Base-by-base conservation (phyloP, 768 basidiomycete genomes). In the Saitozyma podzolica region DNA sequence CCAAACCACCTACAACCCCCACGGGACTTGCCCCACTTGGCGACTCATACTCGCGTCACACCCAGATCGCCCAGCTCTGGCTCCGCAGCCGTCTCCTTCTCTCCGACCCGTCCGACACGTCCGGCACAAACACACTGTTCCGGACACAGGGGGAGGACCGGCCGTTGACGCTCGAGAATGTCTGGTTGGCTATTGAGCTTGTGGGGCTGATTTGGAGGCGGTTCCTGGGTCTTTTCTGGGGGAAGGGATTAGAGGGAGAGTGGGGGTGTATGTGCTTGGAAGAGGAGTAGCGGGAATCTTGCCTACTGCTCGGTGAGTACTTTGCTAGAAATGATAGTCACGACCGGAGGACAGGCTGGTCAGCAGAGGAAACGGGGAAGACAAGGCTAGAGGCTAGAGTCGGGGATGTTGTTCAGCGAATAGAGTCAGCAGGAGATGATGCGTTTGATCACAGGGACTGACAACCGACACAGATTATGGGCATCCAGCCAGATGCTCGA, bases 401-500 rank as follows among this genome's bases (percentile, higher is more conserved):
- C n/a, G n/a, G n/a, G n/a, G n/a, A n/a, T n/a, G n/a, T n/a, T n/a
- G n/a, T n/a, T n/a, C n/a, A n/a, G n/a, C n/a, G n/a, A n/a, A n/a
- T n/a, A n/a, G n/a, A n/a, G n/a, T n/a, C n/a, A n/a, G n/a, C n/a
- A n/a, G n/a, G n/a, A n/a, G n/a, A n/a, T n/a, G n/a, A n/a, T n/a
- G n/a, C n/a, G n/a, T n/a, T n/a, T n/a, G n/a, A n/a, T n/a, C n/a
- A n/a, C n/a, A n/a, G n/a, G n/a, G n/a, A n/a, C n/a, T 8, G 11
- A 49, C 40, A 37, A 40, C 40, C 53, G 19, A 8, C 6, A 3
- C 37, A 67, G 66, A 40, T 17, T 72, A 10, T 69, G 67, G 69
- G 57, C 74, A 1, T 42, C 58, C 6, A 63, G 65, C 47, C 50
- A 50, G 20, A 56, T 75, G 56, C 58, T 73, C 17, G 70, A 75